Evolutionary conservation across 352 stramenopile genomes (phyloP).

Genomic region (Globisporangium takayamanum): DNA sequence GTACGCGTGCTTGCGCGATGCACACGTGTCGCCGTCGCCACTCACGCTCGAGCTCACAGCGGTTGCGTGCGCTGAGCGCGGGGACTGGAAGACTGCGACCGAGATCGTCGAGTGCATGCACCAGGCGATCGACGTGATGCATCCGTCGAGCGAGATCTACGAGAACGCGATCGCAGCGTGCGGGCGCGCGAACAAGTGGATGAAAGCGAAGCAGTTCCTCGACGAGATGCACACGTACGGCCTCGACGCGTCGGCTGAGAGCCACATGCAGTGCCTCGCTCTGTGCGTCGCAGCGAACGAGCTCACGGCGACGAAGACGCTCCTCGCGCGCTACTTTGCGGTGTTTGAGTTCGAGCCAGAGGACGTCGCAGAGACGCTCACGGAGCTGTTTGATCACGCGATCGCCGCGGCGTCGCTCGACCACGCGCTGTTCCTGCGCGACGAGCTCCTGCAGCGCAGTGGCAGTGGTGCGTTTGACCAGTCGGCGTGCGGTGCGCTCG

Average conservation of each 20-base stretch:
- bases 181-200: slow-evolving; percentile 51
- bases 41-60: slow-evolving; percentile 65
- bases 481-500: slow-evolving; percentile 32
- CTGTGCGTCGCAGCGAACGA: slow-evolving; percentile 47
- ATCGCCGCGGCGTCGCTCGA: slow-evolving; percentile 37
- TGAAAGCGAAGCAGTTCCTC: slow-evolving; percentile 58
- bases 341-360: slow-evolving; percentile 26
- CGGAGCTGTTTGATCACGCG: slow-evolving; percentile 32
- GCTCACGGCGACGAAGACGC: slow-evolving; percentile 38
- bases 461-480: slow-evolving; percentile 22
- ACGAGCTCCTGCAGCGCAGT: slow-evolving; percentile 28
- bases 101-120: slow-evolving; percentile 75
- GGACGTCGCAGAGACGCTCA: slow-evolving; percentile 34
- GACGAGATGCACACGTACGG: slow-evolving; percentile 51
- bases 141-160: slow-evolving; percentile 58
- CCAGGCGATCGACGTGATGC: slow-evolving; percentile 57
- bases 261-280: slow-evolving; percentile 40
- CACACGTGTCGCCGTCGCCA: slow-evolving; percentile 49
- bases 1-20: slow-evolving; percentile 50
- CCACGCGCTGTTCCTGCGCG: slow-evolving; percentile 54
- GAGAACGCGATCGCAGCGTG: slow-evolving; percentile 64
- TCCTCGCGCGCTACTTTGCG: slow-evolving; percentile 38
- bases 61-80: slow-evolving; percentile 43
- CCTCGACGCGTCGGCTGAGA: slow-evolving; percentile 46
- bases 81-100: slow-evolving; percentile 42